Percentiles rank a stretch among this genome's conserved stretches.
Evolutionary conservation across 257 asterid genomes (phyloP).

Genomic region (Nicotiana otophora): DNA sequence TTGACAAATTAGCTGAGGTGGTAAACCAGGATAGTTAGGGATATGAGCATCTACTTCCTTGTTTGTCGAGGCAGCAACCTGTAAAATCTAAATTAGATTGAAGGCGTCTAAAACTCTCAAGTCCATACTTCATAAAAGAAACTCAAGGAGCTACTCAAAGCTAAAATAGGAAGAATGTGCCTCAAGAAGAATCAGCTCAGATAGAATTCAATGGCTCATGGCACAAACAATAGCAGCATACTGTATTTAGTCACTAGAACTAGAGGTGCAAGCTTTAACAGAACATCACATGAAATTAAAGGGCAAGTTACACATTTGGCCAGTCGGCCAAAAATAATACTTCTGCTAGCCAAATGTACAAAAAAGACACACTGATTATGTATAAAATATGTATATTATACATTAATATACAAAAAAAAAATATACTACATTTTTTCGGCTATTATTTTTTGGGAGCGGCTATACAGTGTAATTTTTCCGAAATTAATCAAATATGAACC

Average conservation of each 20-base stretch:
- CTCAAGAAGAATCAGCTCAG: background rate
- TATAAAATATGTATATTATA: too few relatives aligned
- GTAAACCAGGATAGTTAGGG: conserved; percentile 89
- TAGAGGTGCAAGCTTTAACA: background rate
- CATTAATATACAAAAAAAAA: too few relatives aligned
- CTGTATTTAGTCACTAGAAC: background rate
- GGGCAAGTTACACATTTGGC: too few relatives aligned
- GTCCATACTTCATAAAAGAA: background rate
- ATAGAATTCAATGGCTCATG: background rate
- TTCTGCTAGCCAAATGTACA: too few relatives aligned
- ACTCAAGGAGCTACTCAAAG: background rate
- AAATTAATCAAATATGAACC: background rate
- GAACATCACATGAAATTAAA: background rate
- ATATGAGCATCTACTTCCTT: conserved; percentile 77
- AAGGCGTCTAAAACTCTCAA: background rate
- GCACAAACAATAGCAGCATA: background rate
- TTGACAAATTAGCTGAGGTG: conserved; percentile 88
- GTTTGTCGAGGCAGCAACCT: conserved; percentile 97
- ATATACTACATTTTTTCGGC: too few relatives aligned
- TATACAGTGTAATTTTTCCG: too few relatives aligned
- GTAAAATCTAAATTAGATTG: conserved; percentile 7
- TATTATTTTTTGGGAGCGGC: too few relatives aligned
- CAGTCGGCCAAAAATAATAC: too few relatives aligned
- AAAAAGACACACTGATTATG: too few relatives aligned
- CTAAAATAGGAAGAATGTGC: background rate